Conservation (phyloP, 805 yeast species). For the Zygosaccharomyces gambellarensis region DNA sequence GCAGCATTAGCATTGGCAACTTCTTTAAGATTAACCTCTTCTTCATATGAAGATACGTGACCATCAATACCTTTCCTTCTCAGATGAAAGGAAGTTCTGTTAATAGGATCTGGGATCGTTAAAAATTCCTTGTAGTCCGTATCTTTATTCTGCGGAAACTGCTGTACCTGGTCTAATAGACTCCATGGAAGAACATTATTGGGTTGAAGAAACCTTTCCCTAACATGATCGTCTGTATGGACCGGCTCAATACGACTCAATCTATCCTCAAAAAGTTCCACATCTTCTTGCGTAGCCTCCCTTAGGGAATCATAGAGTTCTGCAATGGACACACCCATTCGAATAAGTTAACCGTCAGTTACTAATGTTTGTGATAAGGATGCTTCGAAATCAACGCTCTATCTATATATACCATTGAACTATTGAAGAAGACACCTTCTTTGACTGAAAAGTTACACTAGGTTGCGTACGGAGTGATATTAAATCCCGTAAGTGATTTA, state of each 20-base stretch:
- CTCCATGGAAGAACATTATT: constrained; percentile 61
- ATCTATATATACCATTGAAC: too few relatives aligned
- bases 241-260: constrained; percentile 32
- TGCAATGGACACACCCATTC: constrained; percentile 14
- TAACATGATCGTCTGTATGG: constrained; percentile 20
- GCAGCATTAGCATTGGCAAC: constrained; percentile 50
- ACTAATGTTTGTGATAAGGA: neutral
- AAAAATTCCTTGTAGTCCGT: constrained; percentile 44
- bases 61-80: constrained; percentile 76
- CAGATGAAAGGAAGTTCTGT: constrained; percentile 62
- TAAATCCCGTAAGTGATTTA: neutral
- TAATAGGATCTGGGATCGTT: constrained; percentile 53
- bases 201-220: constrained; percentile 54
- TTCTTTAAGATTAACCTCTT: constrained; percentile 50
- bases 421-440: too few relatives aligned
- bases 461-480: neutral
- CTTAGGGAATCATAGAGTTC: constrained; percentile 21
- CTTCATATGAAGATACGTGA: constrained; percentile 54
- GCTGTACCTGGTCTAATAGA: constrained; percentile 64
- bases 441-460: neutral
- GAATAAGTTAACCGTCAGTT: neutral
- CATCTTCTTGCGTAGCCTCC: constrained; percentile 20
- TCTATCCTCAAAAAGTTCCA: constrained; percentile 44
- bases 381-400: too few relatives aligned
- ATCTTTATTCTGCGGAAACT: constrained; percentile 39